phyloP scores from a whole-genome alignment of 306 rosid species.

The apple (Malus domestica) region DNA sequence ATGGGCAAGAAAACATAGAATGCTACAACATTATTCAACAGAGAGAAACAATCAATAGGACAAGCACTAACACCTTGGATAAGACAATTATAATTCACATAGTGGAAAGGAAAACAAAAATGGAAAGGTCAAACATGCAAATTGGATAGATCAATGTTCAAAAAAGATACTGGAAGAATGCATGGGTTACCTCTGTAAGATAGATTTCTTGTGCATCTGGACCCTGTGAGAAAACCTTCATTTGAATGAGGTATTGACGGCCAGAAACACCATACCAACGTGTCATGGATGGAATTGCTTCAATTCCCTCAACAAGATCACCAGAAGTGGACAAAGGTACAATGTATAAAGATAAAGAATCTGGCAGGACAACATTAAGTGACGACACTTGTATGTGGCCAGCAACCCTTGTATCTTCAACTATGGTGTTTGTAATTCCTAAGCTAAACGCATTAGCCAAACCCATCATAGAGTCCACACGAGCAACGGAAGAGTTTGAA shows the following conservation, averaged over 20 bases:
- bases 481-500: conserved; percentile 78
- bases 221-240: conserved; percentile 68
- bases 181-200: conserved; percentile 63
- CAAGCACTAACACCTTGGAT: neutral
- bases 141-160: neutral
- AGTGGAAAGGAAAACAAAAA: neutral
- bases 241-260: conserved; percentile 71
- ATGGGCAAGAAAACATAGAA: neutral
- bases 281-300: conserved; percentile 36
- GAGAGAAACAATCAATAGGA: neutral
- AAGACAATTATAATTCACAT: neutral
- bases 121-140: conserved; percentile 1
- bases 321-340: conserved; percentile 51
- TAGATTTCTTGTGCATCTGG: conserved; percentile 70
- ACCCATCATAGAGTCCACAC: conserved; percentile 58
- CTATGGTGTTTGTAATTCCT: conserved; percentile 63
- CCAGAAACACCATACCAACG: conserved; percentile 74
- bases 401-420: conserved; percentile 82
- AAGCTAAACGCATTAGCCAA: conserved; percentile 52
- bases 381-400: conserved; percentile 82
- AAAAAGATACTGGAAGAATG: conserved; percentile 14
- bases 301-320: conserved; percentile 47
- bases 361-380: conserved; percentile 74
- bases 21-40: neutral
- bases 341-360: conserved; percentile 46